Evolutionary conservation across 768 basidiomycete genomes (phyloP).

Genomic region (Goffeauzyma gilvescens): DNA sequence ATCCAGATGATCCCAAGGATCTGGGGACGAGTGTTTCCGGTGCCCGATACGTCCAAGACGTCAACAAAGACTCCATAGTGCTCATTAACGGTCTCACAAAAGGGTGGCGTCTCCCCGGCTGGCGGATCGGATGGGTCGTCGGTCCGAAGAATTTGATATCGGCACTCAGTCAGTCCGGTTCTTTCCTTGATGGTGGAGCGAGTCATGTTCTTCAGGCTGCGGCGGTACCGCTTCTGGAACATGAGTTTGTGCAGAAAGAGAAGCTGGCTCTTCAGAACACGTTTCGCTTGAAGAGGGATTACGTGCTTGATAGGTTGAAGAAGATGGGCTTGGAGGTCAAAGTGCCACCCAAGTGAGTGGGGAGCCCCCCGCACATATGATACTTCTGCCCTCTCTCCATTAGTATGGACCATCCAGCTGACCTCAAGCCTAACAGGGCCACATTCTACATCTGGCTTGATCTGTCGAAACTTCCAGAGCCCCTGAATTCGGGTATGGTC

Average conservation of each 20-base stretch:
- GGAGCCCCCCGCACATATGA: neutral
- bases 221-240: conserved; percentile 64
- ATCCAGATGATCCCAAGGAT: conserved; percentile 56
- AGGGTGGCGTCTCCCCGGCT: conserved; percentile 71
- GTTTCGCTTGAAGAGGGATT: conserved; percentile 79
- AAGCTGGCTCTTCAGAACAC: conserved; percentile 71
- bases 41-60: conserved; percentile 67
- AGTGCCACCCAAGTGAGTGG: conserved; percentile 13
- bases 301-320: conserved; percentile 63
- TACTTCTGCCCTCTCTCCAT: neutral
- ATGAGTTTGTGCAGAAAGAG: conserved; percentile 47
- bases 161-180: conserved; percentile 81
- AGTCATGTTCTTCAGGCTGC: conserved; percentile 87
- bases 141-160: conserved; percentile 75
- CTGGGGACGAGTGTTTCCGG: conserved; percentile 62
- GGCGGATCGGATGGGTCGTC: conserved; percentile 75
- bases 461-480: conserved; percentile 55
- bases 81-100: conserved; percentile 88
- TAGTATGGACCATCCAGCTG: conserved; percentile 35
- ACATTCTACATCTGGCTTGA: conserved; percentile 95
- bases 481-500: conserved; percentile 72
- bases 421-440: too few species aligned
- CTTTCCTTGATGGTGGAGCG: conserved; percentile 85
- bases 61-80: conserved; percentile 64
- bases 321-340: conserved; percentile 58